phyloP scores from a whole-genome alignment of 1,284 basidiomycete species.

The Lignosus rhinocerotis region DNA sequence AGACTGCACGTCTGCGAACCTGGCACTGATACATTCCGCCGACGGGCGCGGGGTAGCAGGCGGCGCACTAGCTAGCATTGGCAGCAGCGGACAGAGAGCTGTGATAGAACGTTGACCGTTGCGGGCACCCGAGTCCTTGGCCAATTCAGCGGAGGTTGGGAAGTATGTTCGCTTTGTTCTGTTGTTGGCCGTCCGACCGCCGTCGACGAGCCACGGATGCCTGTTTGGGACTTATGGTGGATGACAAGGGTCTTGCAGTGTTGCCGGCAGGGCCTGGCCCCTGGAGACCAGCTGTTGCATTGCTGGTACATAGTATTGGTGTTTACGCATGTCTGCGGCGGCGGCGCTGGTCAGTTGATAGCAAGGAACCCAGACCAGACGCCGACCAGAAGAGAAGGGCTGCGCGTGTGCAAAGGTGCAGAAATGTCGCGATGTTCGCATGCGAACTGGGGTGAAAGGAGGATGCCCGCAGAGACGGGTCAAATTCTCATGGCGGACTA shows the following conservation, averaged over 20 bases:
- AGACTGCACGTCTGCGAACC: neutral
- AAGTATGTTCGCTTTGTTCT: neutral
- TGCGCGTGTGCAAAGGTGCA: neutral
- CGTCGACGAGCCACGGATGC: slow-evolving; percentile 4
- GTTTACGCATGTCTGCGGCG: neutral
- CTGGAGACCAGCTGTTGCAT: slow-evolving; percentile 11
- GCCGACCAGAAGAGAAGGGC: neutral
- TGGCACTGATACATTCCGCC: slow-evolving; percentile 2
- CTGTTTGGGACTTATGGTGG: slow-evolving; percentile 8
- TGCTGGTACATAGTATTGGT: neutral
- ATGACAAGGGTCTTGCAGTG: neutral
- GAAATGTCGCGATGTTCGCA: slow-evolving; percentile 10
- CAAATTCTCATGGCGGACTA: slow-evolving; percentile 10
- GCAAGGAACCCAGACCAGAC: neutral
- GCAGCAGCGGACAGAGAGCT: neutral
- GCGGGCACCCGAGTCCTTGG: slow-evolving; percentile 3
- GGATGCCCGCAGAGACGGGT: neutral
- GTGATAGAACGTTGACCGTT: neutral
- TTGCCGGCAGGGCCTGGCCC: slow-evolving; percentile 2
- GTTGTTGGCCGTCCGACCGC: neutral
- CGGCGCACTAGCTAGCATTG: neutral
- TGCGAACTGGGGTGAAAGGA: neutral
- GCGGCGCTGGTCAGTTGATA: slow-evolving; percentile 5
- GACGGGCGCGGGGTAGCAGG: neutral
- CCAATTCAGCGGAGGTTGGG: slow-evolving; percentile 18